These are phyloP conservation scores for Bruguiera gymnorhiza DNA, from an alignment of 345 rosid genomes.

Conservation along the genomic window DNA sequence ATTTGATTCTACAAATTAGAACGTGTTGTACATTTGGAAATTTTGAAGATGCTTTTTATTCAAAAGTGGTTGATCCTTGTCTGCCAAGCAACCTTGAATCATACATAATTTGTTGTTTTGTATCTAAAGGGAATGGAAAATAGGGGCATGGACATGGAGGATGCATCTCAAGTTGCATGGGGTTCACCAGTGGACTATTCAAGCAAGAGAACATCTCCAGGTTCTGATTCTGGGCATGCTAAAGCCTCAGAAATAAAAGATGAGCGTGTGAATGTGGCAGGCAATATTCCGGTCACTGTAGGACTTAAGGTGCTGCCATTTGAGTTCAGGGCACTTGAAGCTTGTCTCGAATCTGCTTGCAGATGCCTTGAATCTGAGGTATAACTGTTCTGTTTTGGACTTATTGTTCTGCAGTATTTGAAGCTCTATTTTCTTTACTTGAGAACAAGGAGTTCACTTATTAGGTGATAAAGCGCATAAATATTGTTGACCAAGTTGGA, in stretches of 20 bases:
- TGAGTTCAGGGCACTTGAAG: conserved; percentile 72
- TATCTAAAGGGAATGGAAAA: conserved; percentile 2
- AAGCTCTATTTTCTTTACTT: neutral
- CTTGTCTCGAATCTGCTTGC: conserved; percentile 75
- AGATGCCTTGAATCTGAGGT: conserved; percentile 74
- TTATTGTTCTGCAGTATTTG: neutral
- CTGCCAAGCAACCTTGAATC: neutral
- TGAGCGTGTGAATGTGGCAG: neutral
- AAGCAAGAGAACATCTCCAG: neutral
- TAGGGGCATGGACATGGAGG: conserved; percentile 1
- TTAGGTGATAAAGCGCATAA: no score
- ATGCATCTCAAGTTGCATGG: conserved; percentile 1
- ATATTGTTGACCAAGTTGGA: no score
- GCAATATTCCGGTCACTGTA: neutral
- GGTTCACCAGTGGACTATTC: neutral
- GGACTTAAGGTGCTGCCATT: conserved; percentile 53
- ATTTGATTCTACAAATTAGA: no score
- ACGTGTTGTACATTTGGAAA: no score
- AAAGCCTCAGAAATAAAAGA: neutral
- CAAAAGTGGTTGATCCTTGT: no score
- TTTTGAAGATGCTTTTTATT: no score
- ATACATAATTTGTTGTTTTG: neutral
- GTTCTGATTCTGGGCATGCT: neutral
- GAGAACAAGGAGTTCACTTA: neutral
- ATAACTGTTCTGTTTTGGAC: neutral